These are phyloP conservation scores for Blattamonas nauphoetae DNA, from an alignment of 78 protist species.

Conservation along the genomic window DNA sequence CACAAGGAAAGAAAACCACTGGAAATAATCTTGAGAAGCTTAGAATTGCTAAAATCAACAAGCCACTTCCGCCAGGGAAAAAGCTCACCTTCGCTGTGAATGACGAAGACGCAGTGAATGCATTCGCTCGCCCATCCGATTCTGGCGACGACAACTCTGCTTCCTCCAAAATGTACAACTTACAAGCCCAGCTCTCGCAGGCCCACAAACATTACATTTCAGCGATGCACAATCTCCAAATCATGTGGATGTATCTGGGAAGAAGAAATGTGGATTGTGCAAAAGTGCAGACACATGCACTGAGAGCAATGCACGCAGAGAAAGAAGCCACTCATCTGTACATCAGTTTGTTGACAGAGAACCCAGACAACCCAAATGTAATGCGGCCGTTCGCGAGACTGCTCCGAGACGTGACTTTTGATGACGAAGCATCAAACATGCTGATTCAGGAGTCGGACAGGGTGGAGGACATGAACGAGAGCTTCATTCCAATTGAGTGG, in stretches of 20 bases:
- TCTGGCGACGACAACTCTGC: no score
- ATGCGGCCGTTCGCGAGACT: background rate
- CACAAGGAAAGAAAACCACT: no score
- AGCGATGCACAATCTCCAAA: background rate
- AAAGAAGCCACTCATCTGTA: background rate
- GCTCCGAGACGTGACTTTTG: background rate
- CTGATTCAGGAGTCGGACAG: background rate
- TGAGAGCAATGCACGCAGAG: background rate
- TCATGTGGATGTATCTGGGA: background rate
- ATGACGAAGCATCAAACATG: background rate
- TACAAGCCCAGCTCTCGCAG: background rate
- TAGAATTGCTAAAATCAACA: no score
- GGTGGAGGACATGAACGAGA: background rate
- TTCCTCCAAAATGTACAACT: no score
- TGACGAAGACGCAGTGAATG: no score
- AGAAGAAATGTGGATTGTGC: background rate
- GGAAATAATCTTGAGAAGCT: no score
- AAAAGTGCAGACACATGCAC: background rate
- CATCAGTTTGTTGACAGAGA: background rate
- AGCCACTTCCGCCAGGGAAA: no score
- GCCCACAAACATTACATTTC: background rate
- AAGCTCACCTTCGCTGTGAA: no score
- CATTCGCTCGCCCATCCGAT: no score
- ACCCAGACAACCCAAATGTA: background rate
- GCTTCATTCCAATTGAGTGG: no score